These are phyloP conservation scores for Pseudisothecium myosuroides DNA, from an alignment of 225 moss, liverwort and hornwort genomes.

Conservation along the genomic window DNA sequence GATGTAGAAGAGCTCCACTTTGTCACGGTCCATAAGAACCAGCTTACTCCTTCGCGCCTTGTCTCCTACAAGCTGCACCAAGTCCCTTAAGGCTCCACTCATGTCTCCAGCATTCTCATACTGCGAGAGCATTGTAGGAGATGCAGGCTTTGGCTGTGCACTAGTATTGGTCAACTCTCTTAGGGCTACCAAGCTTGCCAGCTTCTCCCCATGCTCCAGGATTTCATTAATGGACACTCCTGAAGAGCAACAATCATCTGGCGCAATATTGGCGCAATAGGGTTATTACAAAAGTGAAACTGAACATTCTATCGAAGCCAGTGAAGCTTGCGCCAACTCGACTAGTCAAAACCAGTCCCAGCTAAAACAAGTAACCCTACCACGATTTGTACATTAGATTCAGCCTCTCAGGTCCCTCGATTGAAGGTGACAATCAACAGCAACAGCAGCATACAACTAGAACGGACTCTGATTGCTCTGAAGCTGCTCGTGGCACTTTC, in stretches of 20 bases:
- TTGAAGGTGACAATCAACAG: no score
- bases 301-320: neutral
- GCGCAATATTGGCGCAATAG: neutral
- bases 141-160: conserved; percentile 39
- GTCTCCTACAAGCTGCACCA: conserved; percentile 90
- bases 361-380: neutral
- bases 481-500: conserved; percentile 67
- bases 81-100: conserved; percentile 76
- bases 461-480: conserved; percentile 68
- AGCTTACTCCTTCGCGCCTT: conserved; percentile 84
- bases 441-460: neutral
- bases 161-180: conserved; percentile 36
- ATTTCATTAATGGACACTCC: conserved; percentile 71
- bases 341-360: neutral
- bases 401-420: no score
- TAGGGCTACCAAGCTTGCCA: conserved; percentile 67
- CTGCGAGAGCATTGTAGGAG: conserved; percentile 6
- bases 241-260: conserved; percentile 11
- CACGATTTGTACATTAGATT: neutral
- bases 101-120: conserved; percentile 25
- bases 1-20: conserved; percentile 87
- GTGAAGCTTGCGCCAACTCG: neutral
- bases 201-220: conserved; percentile 94
- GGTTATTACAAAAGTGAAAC: neutral
- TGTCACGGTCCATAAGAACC: conserved; percentile 84